Base-by-base conservation (phyloP, 495 filamentous ascomycete species). In the Astrocystis sublimbata region DNA sequence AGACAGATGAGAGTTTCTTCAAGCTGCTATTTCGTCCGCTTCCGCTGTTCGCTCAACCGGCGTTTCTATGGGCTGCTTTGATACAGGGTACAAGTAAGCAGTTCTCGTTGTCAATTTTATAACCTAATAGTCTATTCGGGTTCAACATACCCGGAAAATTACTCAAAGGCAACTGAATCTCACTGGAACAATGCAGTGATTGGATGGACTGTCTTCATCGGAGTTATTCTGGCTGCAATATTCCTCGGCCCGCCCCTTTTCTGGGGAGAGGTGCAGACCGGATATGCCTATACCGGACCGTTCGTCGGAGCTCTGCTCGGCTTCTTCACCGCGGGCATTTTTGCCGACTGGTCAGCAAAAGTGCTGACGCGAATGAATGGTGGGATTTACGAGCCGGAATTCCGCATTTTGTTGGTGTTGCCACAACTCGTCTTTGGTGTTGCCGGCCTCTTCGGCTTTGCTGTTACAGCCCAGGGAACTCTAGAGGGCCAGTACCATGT, bases 201-300 rank as follows among this genome's bases (percentile, higher is more conserved):
- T 63, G 93, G 93, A 61, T 97, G 93, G 93, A 92, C 92, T 4
- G 93, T 97, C 7, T 88, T 97, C 69, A 94, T 97, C 54, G 92
- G 92, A 49, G 89, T 96, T 26, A 85, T 94, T 56, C 76, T 97
- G 24, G 92, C 90, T 8, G 87, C 86, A 54, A 87, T 97, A 58
- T 93, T 96, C 75, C 78, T 93, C 24, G 84, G 86, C 8, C 85
- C 89, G 3, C 93, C 93, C 0, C 79, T 92, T 26, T 93, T 83
- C 81, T 96, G 93, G 77, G 76, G 81, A 62, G 91, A 96, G 72
- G 89, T 90, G 26, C 71, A 92, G 59, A 90, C 89, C 2, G 93
- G 93, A 10, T 97, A 97, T 67, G 84, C 94, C 54, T 97, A 96
- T 74, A 87, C 89, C 0, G 90, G 90, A 0, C 88, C 93, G 3